phyloP scores from a whole-genome alignment of 306 rosid species.

The Begonia fuchsioides region DNA sequence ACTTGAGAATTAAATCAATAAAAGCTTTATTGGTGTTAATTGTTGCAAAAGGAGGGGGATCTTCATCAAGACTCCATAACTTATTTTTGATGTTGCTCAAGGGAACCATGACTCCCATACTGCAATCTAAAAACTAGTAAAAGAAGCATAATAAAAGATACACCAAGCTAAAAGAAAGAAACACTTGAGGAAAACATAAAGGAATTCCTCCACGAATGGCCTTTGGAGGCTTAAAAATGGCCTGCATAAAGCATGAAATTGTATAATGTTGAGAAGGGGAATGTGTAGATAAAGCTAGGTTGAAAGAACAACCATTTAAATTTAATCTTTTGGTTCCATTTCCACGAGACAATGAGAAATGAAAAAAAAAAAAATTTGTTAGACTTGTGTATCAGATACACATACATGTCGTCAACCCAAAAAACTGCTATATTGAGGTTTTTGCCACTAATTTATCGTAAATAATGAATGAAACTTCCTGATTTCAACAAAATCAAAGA shows the following conservation, averaged over 20 bases:
- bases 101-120: constrained; percentile 54
- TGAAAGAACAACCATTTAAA: not conserved
- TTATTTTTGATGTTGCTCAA: constrained; percentile 62
- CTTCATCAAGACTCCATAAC: constrained; percentile 50
- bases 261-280: not conserved
- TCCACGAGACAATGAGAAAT: too few relatives aligned
- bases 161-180: constrained; percentile 8
- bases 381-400: too few relatives aligned
- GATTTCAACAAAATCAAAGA: too few relatives aligned
- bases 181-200: constrained; percentile 82
- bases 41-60: constrained; percentile 62
- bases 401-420: too few relatives aligned
- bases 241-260: constrained; percentile 34
- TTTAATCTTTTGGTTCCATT: too few relatives aligned
- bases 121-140: constrained; percentile 29
- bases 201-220: constrained; percentile 98
- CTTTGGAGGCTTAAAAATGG: constrained; percentile 68
- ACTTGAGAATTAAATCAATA: constrained; percentile 79
- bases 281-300: not conserved
- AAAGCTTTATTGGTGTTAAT: constrained; percentile 39
- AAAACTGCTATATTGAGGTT: too few relatives aligned
- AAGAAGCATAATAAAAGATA: constrained; percentile 9
- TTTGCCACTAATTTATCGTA: too few relatives aligned
- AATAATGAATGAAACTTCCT: too few relatives aligned
- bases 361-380: too few relatives aligned